These are phyloP conservation scores for Pestalotiopsis sp. DNA, from an alignment of 2,329 filamentous ascomycete genomes.

Conservation along the genomic window DNA sequence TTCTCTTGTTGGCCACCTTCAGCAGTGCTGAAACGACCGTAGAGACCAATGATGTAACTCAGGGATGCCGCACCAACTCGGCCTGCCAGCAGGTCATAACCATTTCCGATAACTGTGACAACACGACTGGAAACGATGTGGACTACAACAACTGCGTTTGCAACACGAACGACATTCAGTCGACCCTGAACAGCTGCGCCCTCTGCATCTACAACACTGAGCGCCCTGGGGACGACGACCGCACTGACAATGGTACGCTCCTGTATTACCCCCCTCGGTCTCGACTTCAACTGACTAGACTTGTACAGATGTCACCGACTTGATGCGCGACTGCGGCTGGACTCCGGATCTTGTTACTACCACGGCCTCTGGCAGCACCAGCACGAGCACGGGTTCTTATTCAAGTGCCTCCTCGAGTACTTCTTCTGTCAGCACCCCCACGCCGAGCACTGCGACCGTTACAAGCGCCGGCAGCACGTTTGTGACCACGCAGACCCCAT, in stretches of 20 bases:
- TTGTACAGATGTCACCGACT: constrained; percentile 4
- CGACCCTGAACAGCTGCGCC: neutral
- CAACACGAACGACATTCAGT: neutral
- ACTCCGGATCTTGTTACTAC: neutral
- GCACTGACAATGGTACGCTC: constrained; percentile 1
- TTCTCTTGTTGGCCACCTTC: neutral
- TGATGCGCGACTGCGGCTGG: constrained; percentile 8
- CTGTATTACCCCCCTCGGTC: neutral
- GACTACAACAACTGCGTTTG: constrained; percentile 6
- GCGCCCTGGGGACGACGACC: neutral
- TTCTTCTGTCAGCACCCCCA: neutral
- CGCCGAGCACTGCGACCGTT: neutral
- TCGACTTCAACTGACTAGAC: neutral
- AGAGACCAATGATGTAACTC: neutral
- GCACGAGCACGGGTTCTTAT: neutral
- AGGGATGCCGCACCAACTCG: neutral
- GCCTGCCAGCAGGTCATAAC: neutral
- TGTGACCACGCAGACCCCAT: neutral
- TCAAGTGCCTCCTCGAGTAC: too few species aligned
- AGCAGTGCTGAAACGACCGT: neutral
- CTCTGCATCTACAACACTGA: neutral
- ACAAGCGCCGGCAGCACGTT: neutral
- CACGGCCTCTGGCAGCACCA: neutral
- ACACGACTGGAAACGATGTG: neutral
- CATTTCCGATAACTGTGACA: neutral